Base-by-base conservation (phyloP, 2,329 filamentous ascomycete genomes). In the Ophiocordyceps camponoti-saundersi region DNA sequence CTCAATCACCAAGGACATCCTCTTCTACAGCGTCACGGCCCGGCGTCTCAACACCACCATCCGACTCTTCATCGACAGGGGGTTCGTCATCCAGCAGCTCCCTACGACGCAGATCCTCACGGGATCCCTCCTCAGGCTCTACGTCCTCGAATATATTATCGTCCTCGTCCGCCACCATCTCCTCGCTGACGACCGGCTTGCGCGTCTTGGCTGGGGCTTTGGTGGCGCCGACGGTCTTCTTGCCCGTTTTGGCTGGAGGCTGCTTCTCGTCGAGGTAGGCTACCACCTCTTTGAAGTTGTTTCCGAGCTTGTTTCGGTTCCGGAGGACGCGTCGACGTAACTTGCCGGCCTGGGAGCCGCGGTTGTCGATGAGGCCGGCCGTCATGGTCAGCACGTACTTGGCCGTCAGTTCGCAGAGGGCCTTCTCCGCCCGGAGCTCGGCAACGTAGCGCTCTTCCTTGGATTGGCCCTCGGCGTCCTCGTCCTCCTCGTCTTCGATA, bases 241-340 rank as follows among this genome's bases (percentile, higher is more conserved):
- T 73, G 44, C 59, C 61, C 36, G 62, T 61, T 36, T 64, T 61
- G 12, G 63, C 70, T 42, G 75, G 62, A 56, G 80, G 30, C 18
- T 21, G 29, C 44, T 72, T 70, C 48, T 82, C 77, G 56, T 95
- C 88, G 4, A 96, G 69, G 60, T 82, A 92, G 10, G 78, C 76
- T 5, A 95, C 68, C 7, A 95, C 79, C 55, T 92, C 87, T 57
- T 82, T 85, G 70, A 85, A 93, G 59, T 92, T 95, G 43, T 76
- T 69, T 2, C 92, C 92, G 3, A 98, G 72, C 57, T 78, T 80
- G n/a, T 68, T 69, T 58, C 82, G 82, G 64, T 98, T 95, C 53
- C 85, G 74, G 55, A 82, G 72, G 21, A 98, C 69, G 20, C 88
- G 75, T 55, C 78, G 76, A 51, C 77, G 75, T 34, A 94, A 71